Evolutionary conservation across 257 asterid species (phyloP).

Genomic region (Craterostigma plantagineum): DNA sequence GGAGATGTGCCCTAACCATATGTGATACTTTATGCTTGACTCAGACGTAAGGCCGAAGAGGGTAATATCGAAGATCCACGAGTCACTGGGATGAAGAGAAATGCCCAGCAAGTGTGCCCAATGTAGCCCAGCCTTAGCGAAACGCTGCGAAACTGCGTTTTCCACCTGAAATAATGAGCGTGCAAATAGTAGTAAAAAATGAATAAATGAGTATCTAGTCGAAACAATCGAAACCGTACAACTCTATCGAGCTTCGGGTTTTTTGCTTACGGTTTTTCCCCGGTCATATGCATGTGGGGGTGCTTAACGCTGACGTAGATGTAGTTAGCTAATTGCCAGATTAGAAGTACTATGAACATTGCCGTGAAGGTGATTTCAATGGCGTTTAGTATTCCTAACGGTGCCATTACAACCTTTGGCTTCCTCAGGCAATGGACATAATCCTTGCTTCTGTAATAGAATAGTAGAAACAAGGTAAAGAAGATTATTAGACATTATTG

Average conservation of each 20-base stretch:
- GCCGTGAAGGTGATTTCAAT: constrained; percentile 24
- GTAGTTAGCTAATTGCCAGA: constrained; percentile 41
- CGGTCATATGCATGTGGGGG: constrained; percentile 28
- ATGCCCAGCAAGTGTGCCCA: constrained; percentile 42
- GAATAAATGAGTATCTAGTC: too few relatives aligned
- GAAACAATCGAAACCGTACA: too few relatives aligned
- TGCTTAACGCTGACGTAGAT: constrained; percentile 19
- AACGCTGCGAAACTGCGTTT: constrained; percentile 31
- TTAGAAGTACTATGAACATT: constrained; percentile 32
- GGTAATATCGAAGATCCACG: constrained; percentile 50
- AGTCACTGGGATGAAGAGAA: constrained; percentile 42
- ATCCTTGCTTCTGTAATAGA: constrained; percentile 15
- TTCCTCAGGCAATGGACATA: constrained; percentile 12
- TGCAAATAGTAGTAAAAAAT: too few relatives aligned
- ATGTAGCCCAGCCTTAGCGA: constrained; percentile 33
- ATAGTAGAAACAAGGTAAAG: neutral
- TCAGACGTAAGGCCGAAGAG: constrained; percentile 51
- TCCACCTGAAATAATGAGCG: constrained; percentile 23
- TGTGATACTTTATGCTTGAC: constrained; percentile 57
- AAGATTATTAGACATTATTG: too few relatives aligned
- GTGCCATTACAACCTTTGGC: constrained; percentile 29
- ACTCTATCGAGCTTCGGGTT: too few relatives aligned
- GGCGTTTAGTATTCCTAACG: constrained; percentile 29
- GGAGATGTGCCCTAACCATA: constrained; percentile 50
- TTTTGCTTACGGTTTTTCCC: too few relatives aligned